Conservation (phyloP, 2,329 filamentous ascomycete species). For the Aspergillus aculeatinus region DNA sequence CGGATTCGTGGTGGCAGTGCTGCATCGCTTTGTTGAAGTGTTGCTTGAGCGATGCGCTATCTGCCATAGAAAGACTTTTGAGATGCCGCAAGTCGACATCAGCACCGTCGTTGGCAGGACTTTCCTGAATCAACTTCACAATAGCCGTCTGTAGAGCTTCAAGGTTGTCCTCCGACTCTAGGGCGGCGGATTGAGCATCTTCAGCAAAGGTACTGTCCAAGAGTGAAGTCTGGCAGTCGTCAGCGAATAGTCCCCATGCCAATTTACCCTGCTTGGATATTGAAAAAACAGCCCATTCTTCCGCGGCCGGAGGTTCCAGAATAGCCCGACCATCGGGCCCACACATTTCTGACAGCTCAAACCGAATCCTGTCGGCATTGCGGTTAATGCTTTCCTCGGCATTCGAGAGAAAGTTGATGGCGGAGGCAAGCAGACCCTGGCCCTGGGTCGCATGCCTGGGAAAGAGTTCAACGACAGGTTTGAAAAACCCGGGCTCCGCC, state of each 20-base stretch:
- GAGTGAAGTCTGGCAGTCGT: conserved; percentile 64
- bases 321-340: conserved; percentile 51
- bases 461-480: conserved; percentile 28
- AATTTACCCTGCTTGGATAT: conserved; percentile 72
- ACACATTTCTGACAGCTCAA: conserved; percentile 40
- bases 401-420: conserved; percentile 29
- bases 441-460: conserved; percentile 25
- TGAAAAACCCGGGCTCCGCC: conserved; percentile 36
- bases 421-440: conserved; percentile 32
- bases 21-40: conserved; percentile 66
- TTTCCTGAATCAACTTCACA: conserved; percentile 76
- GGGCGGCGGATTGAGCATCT: conserved; percentile 31
- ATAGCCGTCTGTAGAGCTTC: conserved; percentile 79
- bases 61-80: conserved; percentile 6
- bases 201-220: conserved; percentile 57
- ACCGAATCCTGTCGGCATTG: conserved; percentile 42
- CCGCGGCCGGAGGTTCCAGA: conserved; percentile 73
- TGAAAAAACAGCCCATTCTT: conserved; percentile 80
- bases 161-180: conserved; percentile 73
- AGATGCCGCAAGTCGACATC: conserved; percentile 18
- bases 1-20: conserved; percentile 73
- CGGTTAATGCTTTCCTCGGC: conserved; percentile 29
- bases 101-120: conserved; percentile 68
- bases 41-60: conserved; percentile 31
- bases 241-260: conserved; percentile 63